phyloP scores from a whole-genome alignment of 345 rosid genomes.

The Melaleuca alternifolia region DNA sequence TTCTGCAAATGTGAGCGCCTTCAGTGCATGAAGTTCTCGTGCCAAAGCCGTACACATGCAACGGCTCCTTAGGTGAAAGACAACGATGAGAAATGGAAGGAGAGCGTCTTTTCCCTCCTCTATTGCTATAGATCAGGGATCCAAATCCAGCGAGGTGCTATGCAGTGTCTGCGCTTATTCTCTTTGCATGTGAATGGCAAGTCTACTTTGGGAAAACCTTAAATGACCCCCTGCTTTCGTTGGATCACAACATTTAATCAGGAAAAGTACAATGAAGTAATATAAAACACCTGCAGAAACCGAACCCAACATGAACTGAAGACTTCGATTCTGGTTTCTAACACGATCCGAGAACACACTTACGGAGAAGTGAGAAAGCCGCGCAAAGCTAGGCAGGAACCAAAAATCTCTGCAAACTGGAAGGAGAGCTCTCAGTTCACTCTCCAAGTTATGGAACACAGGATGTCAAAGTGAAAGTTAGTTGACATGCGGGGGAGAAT shows the following conservation, averaged over 20 bases:
- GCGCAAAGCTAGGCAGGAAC: not conserved
- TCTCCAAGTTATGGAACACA: not conserved
- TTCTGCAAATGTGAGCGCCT: not conserved
- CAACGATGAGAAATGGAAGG: not conserved
- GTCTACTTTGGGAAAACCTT: not conserved
- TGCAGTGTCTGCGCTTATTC: not conserved
- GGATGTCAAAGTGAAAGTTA: not conserved
- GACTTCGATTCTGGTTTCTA: not conserved
- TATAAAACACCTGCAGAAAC: not conserved
- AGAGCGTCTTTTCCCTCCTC: not conserved
- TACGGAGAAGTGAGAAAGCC: not conserved
- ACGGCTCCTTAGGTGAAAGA: not conserved
- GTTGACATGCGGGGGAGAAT: not conserved
- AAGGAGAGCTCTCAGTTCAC: not conserved
- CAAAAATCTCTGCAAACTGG: not conserved
- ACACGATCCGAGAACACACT: not conserved
- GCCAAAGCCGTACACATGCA: not conserved
- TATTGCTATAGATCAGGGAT: too few species aligned
- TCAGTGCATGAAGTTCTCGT: not conserved
- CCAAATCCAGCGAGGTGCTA: not conserved
- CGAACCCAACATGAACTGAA: not conserved
- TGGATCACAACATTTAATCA: not conserved
- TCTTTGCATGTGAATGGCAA: not conserved
- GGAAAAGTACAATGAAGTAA: not conserved
- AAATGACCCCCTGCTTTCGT: not conserved